Evolutionary conservation across 768 basidiomycete species (phyloP).

Genomic region (Zangia roseola): DNA sequence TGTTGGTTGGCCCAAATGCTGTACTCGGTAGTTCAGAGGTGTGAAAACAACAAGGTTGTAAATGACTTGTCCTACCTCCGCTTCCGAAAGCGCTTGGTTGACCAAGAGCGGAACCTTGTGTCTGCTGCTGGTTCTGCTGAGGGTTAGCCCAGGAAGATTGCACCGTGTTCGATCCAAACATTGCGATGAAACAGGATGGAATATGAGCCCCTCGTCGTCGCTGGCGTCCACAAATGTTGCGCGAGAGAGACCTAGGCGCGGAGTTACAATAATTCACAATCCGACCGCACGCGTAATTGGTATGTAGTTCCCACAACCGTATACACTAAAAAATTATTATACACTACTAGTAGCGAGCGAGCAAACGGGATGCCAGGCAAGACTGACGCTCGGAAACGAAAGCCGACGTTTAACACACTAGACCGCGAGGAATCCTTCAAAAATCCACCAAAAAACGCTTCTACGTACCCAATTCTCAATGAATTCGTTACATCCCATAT

Average conservation of each 20-base stretch:
- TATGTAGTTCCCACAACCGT: conserved; percentile 23
- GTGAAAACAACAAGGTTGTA: conserved; percentile 26
- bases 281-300: conserved; percentile 25
- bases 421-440: conserved; percentile 75
- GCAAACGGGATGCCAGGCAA: conserved; percentile 49
- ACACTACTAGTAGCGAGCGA: no score
- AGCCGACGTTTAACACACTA: conserved; percentile 77
- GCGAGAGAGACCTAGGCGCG: conserved; percentile 16
- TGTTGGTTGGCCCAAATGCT: conserved; percentile 54
- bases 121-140: conserved; percentile 61
- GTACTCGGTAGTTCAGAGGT: conserved; percentile 25
- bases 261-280: conserved; percentile 12
- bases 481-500: conserved; percentile 93
- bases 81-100: conserved; percentile 66
- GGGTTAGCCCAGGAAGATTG: conserved; percentile 68
- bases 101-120: conserved; percentile 61
- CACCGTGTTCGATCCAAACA: conserved; percentile 58
- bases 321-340: conserved; percentile 13
- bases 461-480: conserved; percentile 79
- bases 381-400: conserved; percentile 38
- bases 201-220: conserved; percentile 25
- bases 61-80: conserved; percentile 39
- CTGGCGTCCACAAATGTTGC: conserved; percentile 14
- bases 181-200: conserved; percentile 32
- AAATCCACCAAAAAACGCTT: conserved; percentile 65